These are phyloP conservation scores for Sparassis latifolia DNA, from an alignment of 1,284 basidiomycete species.

Conservation along the genomic window DNA sequence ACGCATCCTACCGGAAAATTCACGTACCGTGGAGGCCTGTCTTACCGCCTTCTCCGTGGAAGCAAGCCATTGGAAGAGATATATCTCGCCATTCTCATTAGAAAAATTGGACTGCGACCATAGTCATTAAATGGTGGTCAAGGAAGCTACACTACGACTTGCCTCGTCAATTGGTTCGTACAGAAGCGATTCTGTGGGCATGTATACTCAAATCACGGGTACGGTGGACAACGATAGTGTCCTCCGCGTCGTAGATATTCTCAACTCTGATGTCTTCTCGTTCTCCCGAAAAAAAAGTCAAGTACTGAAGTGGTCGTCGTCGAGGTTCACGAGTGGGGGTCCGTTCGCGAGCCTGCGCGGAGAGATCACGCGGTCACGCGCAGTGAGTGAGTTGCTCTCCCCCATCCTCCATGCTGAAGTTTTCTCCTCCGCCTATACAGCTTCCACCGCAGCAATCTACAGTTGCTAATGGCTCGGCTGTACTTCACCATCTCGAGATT, in stretches of 20 bases:
- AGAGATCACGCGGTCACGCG: too few relatives aligned
- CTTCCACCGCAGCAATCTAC: background rate
- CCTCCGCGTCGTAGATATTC: too few relatives aligned
- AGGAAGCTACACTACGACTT: background rate
- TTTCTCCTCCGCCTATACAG: background rate
- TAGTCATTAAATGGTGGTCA: background rate
- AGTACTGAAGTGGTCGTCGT: too few relatives aligned
- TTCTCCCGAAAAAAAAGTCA: too few relatives aligned
- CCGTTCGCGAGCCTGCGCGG: too few relatives aligned
- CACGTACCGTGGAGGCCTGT: constrained; percentile 42
- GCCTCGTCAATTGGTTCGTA: constrained; percentile 8
- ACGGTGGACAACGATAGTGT: too few relatives aligned
- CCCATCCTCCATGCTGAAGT: too few relatives aligned
- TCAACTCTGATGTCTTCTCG: too few relatives aligned
- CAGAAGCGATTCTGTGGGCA: background rate
- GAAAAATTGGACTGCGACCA: constrained; percentile 52
- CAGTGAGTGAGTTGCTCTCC: too few relatives aligned
- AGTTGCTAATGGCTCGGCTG: background rate
- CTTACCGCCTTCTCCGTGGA: constrained; percentile 55
- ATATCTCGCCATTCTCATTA: constrained; percentile 74
- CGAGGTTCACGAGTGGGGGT: too few relatives aligned
- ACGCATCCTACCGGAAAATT: constrained; percentile 3
- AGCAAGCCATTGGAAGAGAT: constrained; percentile 78
- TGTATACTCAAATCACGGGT: background rate
- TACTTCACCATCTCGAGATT: background rate